Conservation (phyloP, 306 rosid genomes). For the Astragalus membranaceus region DNA sequence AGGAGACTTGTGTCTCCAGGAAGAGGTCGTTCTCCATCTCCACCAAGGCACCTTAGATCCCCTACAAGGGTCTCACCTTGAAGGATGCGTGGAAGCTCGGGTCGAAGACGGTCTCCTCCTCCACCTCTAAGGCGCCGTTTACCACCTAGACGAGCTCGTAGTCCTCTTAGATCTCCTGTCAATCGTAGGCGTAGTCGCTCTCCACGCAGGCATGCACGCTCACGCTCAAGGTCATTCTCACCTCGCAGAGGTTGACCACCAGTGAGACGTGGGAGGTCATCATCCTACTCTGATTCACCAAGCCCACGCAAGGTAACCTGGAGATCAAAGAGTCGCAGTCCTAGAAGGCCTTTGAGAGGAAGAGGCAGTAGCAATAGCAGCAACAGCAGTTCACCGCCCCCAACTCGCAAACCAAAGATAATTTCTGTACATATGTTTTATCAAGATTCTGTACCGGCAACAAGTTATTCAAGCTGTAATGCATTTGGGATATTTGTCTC, state of each 20-base stretch:
- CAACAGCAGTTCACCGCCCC: conserved; percentile 81
- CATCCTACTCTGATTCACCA: conserved; percentile 85
- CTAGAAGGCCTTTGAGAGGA: conserved; percentile 85
- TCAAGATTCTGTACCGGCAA: conserved; percentile 9
- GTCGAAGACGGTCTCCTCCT: conserved; percentile 86
- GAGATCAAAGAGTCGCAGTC: conserved; percentile 73
- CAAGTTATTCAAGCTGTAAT: conserved; percentile 4
- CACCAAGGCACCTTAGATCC: conserved; percentile 72
- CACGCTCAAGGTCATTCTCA: conserved; percentile 83
- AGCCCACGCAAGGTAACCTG: conserved; percentile 86
- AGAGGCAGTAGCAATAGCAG: conserved; percentile 88
- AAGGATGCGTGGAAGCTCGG: conserved; percentile 86
- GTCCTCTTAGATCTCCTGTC: conserved; percentile 94
- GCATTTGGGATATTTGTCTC: conserved; percentile 9
- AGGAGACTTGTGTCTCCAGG: conserved; percentile 82
- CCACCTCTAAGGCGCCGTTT: conserved; percentile 84
- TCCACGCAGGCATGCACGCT: conserved; percentile 78
- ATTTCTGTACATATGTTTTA: background rate
- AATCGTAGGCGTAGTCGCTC: conserved; percentile 83
- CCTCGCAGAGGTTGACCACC: conserved; percentile 89
- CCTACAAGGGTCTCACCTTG: conserved; percentile 75
- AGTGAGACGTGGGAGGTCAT: conserved; percentile 77
- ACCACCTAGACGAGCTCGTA: conserved; percentile 81
- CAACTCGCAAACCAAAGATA: conserved; percentile 59
- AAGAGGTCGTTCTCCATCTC: conserved; percentile 81